Conservation (phyloP, 306 rosid species). For the Cyclanthera cordifolia region DNA sequence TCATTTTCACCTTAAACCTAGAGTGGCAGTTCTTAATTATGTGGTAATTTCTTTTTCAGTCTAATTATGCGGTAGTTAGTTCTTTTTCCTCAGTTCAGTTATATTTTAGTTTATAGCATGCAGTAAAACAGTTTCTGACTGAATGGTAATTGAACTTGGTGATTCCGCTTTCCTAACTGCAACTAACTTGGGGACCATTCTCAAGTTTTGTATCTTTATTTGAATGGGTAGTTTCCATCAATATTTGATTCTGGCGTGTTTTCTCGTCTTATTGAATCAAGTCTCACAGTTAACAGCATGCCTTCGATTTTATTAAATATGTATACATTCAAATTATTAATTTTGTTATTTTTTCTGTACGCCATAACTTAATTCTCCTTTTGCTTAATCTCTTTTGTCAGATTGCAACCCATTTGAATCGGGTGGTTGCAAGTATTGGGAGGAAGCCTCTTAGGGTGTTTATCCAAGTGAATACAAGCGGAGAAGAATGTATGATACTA, state of each 20-base stretch:
- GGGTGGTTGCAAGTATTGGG: conserved; percentile 51
- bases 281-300: neutral
- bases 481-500: conserved; percentile 68
- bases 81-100: neutral
- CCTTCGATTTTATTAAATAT: neutral
- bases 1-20: neutral
- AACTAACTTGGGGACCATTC: neutral
- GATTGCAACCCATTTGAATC: conserved; percentile 77
- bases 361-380: neutral
- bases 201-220: neutral
- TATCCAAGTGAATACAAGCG: conserved; percentile 94
- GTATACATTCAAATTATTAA: neutral
- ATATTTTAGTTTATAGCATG: conserved; percentile 5
- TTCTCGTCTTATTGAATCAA: neutral
- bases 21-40: neutral
- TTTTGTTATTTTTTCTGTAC: neutral
- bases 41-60: too few species aligned
- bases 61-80: neutral
- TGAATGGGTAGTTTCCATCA: neutral
- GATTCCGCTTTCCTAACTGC: neutral
- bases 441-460: conserved; percentile 73
- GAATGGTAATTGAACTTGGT: conserved; percentile 3
- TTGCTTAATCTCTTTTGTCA: conserved; percentile 13
- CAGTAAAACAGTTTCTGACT: neutral
- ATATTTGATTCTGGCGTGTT: neutral